These are phyloP conservation scores for Nakataea oryzae DNA, from an alignment of 2,329 filamentous ascomycete species.

Conservation along the genomic window DNA sequence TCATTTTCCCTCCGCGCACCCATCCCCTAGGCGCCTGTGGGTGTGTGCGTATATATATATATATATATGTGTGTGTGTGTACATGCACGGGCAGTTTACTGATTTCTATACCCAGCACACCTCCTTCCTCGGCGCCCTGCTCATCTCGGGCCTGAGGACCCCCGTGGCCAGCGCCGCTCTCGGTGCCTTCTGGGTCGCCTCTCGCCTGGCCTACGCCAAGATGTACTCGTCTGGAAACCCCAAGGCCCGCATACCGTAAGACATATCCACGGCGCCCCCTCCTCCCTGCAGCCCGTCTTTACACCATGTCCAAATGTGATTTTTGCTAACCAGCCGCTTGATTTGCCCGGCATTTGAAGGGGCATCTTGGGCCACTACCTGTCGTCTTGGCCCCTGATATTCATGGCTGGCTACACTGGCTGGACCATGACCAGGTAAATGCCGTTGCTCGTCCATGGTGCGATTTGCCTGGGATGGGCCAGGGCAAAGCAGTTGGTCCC, in stretches of 20 bases:
- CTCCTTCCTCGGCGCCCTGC: constrained; percentile 37
- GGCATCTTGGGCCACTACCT: background rate
- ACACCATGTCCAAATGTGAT: background rate
- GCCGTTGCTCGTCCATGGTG: background rate
- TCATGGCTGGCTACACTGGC: constrained; percentile 1
- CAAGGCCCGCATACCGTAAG: constrained; percentile 29
- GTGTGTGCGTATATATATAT: too few species aligned
- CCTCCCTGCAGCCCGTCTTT: background rate
- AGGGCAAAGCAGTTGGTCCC: too few species aligned
- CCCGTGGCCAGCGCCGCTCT: constrained; percentile 37
- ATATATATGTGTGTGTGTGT: too few species aligned
- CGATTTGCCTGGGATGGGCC: background rate
- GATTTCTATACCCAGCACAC: constrained; percentile 12
- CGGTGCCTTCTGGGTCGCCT: constrained; percentile 41
- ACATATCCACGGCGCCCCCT: constrained; percentile 3
- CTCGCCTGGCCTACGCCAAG: constrained; percentile 40
- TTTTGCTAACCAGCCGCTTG: background rate
- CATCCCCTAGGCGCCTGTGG: too few species aligned
- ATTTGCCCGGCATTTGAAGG: background rate
- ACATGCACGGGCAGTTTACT: background rate
- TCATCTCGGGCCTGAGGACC: constrained; percentile 45
- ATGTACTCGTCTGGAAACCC: constrained; percentile 42
- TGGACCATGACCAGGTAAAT: background rate
- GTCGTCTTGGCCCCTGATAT: background rate
- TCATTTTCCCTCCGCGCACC: too few species aligned